Evolutionary conservation across 371 early-diverging fungal genomes (phyloP), one percentile per base, ranked within the genome.

Genomic region (Batkoa obscura): DNA sequence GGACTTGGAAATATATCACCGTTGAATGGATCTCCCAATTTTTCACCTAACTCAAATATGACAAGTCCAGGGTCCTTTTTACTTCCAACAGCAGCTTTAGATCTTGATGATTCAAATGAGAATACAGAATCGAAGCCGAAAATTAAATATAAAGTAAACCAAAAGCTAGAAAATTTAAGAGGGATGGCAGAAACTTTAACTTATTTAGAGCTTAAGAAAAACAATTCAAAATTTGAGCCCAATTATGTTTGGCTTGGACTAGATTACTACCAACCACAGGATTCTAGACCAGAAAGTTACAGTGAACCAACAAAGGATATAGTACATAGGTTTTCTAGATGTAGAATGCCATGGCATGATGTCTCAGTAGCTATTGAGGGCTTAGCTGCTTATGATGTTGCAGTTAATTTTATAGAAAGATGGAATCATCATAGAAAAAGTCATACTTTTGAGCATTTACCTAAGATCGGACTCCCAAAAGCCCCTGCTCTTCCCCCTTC

Each of bases 291-390:
- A 3, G 50, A 50, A 36, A 50, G 34, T 34, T 50, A 50, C 15
- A 23, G 34, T 6, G 34, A 23, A 3, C 32, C 32, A 23, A 13
- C 3, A 13, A n/a, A 34, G 32, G 32, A 23, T 13, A 50, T 50
- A 13, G 15, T 50, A 9, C 8, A 50, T 12, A 23, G 50, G 3
- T 6, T 30, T 31, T 12, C 9, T 34, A 31, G 15, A 36, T 50
- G 50, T 34, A 73, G 92, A 50, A 86, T 93, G 90, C 90, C 91
- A n/a, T 93, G 94, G 94, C 92, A 91, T 66, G 94, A 93, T 59
- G 77, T 90, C n/a, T 80, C 82, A 38, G 66, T 68, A 34, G 60
- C 54, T 48, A 56, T 65, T n/a, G 66, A 58, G 46, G 63, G 68
- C 48, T 78, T 74, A 43, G 73, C 86, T 35, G 87, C 87, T 12